A percentile compares a stretch with the other conserved stretches of the same genome.
These are phyloP conservation scores for Clonostachys chloroleuca DNA, from an alignment of 2,329 filamentous ascomycete genomes.

Conservation along the genomic window DNA sequence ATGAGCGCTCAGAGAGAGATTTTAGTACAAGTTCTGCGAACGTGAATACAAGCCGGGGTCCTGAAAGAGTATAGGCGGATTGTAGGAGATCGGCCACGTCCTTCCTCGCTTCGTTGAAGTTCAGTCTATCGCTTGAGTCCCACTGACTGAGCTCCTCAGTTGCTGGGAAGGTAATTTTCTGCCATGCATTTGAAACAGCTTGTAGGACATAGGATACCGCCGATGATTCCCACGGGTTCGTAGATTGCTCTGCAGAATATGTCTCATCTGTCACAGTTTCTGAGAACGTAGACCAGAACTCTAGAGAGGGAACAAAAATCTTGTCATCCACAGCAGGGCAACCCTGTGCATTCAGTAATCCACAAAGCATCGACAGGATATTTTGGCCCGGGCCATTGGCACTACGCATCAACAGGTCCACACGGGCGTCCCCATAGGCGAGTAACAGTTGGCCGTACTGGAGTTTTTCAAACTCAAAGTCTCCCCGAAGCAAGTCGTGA, in stretches of 20 bases:
- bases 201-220: conserved; percentile 58
- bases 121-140: conserved; percentile 64
- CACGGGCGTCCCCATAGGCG: conserved; percentile 63
- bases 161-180: conserved; percentile 65
- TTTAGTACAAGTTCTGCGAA: conserved; percentile 53
- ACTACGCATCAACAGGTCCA: conserved; percentile 53
- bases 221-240: conserved; percentile 49
- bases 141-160: conserved; percentile 54
- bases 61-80: conserved; percentile 61
- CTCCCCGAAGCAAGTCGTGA: conserved; percentile 48
- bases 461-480: conserved; percentile 60
- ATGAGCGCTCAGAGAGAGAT: conserved; percentile 41
- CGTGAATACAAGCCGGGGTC: conserved; percentile 47
- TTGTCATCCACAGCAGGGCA: conserved; percentile 68
- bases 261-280: conserved; percentile 61
- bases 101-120: conserved; percentile 68
- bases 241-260: conserved; percentile 41
- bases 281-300: conserved; percentile 78
- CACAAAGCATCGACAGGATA: conserved; percentile 55
- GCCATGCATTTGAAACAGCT: conserved; percentile 62
- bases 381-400: conserved; percentile 43
- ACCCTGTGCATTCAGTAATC: conserved; percentile 62
- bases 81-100: conserved; percentile 78
- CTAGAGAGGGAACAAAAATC: conserved; percentile 68
- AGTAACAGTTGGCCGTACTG: conserved; percentile 64